Evolutionary conservation across 2,329 filamentous ascomycete species (phyloP).

Genomic region (Scedosporium boydii): DNA sequence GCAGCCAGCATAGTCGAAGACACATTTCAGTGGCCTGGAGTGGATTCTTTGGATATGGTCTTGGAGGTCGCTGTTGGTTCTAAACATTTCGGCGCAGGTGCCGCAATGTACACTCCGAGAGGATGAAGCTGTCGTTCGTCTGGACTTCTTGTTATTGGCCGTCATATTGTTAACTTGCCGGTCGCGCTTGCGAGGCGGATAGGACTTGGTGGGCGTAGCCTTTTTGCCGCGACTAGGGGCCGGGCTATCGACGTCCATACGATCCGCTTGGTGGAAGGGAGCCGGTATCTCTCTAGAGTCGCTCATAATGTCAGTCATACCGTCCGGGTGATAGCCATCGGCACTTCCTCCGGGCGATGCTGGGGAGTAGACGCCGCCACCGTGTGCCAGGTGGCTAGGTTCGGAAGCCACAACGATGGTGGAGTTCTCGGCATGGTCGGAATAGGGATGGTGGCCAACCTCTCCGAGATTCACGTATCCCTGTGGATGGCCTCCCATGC

Average conservation of each 20-base stretch:
- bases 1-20: slow-evolving; percentile 73
- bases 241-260: background rate
- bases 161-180: background rate
- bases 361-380: background rate
- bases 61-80: slow-evolving; percentile 33
- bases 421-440: background rate
- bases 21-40: slow-evolving; percentile 61
- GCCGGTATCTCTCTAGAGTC: background rate
- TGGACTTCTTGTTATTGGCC: background rate
- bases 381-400: background rate
- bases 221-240: background rate
- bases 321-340: background rate
- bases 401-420: background rate
- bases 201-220: background rate
- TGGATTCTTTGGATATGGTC: slow-evolving; percentile 44
- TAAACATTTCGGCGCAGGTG: slow-evolving; percentile 24
- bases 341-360: background rate
- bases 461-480: background rate
- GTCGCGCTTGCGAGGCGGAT: background rate
- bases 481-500: background rate
- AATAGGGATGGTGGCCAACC: background rate
- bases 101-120: background rate
- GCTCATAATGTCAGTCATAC: background rate
- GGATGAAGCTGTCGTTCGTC: too few species aligned
- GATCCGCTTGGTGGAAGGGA: background rate